Conservation (phyloP, 805 yeast species). For the Jamesozyma piceae region DNA sequence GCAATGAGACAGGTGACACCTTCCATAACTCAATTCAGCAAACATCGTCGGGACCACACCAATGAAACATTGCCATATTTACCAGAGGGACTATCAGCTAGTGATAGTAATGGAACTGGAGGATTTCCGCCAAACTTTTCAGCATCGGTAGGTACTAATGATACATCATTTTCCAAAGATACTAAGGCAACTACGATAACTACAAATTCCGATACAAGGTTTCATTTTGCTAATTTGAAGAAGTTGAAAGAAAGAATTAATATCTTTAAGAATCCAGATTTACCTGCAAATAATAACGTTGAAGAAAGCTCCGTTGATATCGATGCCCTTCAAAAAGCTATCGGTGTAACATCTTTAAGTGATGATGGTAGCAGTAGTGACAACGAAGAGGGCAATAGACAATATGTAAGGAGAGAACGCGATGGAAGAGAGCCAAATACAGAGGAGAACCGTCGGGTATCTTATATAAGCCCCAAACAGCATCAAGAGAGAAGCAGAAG, state of each 20-base stretch:
- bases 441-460: not conserved
- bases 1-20: slow-evolving; percentile 24
- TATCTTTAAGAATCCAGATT: slow-evolving; percentile 26
- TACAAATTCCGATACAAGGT: slow-evolving; percentile 26
- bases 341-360: slow-evolving; percentile 21
- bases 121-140: slow-evolving; percentile 10
- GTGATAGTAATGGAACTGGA: not conserved
- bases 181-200: slow-evolving; percentile 19
- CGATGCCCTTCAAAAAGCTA: slow-evolving; percentile 31
- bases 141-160: slow-evolving; percentile 21
- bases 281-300: slow-evolving; percentile 8
- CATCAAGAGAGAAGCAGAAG: not conserved
- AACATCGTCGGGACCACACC: not conserved
- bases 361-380: slow-evolving; percentile 11
- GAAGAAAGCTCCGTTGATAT: slow-evolving; percentile 24
- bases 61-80: not conserved
- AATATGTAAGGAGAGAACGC: not conserved
- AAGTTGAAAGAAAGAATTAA: slow-evolving; percentile 29
- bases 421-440: not conserved
- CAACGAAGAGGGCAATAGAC: not conserved
- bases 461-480: not conserved
- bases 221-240: slow-evolving; percentile 29
- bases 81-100: slow-evolving; percentile 2
- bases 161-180: slow-evolving; percentile 16
- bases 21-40: not conserved